phyloP scores from a whole-genome alignment of 805 yeast genomes.

The Wickerhamomyces ciferrii region DNA sequence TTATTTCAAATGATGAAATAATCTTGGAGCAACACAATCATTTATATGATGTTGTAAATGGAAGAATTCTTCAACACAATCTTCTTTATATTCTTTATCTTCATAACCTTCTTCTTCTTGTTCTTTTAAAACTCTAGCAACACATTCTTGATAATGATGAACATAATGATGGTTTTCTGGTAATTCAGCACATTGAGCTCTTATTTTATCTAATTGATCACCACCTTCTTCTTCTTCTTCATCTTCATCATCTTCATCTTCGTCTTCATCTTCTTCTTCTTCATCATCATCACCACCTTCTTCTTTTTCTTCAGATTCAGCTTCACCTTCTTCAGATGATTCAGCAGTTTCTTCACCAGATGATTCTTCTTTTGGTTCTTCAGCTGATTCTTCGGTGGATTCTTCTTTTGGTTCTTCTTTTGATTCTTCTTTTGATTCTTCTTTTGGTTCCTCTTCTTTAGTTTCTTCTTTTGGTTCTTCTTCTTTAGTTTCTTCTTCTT shows the following conservation, averaged over 20 bases:
- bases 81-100: constrained; percentile 81
- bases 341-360: constrained; percentile 7
- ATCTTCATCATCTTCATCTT: constrained; percentile 62
- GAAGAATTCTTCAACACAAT: constrained; percentile 97
- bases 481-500: constrained; percentile 13
- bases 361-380: constrained; percentile 3
- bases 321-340: constrained; percentile 14
- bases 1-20: constrained; percentile 80
- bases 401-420: constrained; percentile 1
- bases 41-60: constrained; percentile 92
- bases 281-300: constrained; percentile 6
- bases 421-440: neutral
- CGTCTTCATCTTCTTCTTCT: constrained; percentile 33
- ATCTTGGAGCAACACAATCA: constrained; percentile 86
- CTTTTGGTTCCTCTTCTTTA: constrained; percentile 17
- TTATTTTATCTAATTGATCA: constrained; percentile 62
- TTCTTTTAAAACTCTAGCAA: constrained; percentile 88
- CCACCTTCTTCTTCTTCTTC: constrained; percentile 65
- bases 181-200: constrained; percentile 65
- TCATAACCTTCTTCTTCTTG: constrained; percentile 81
- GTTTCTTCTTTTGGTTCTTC: constrained; percentile 13
- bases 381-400: constrained; percentile 1
- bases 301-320: constrained; percentile 3
- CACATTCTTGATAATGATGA: constrained; percentile 93
- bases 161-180: constrained; percentile 64